Conservation (phyloP, 176 grass and related monocot genomes). For the Cymbopogon citratus region DNA sequence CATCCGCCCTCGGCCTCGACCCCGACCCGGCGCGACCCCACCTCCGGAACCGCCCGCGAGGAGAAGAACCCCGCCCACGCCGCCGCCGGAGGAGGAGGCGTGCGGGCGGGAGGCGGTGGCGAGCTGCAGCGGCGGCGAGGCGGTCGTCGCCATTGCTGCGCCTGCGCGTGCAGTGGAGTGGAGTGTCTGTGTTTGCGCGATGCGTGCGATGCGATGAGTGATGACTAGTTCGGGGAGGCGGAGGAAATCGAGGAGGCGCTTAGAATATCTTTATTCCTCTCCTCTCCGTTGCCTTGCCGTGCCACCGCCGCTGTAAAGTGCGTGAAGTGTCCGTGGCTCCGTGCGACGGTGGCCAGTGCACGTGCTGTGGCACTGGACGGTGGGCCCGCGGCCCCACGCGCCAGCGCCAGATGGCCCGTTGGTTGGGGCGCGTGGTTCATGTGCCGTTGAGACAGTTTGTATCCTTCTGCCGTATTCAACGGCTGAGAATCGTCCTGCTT, state of each 20-base stretch:
- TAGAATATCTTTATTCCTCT: constrained; percentile 20
- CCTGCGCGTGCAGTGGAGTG: neutral
- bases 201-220: constrained; percentile 5
- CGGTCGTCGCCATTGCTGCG: constrained; percentile 48
- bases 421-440: constrained; percentile 14
- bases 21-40: neutral
- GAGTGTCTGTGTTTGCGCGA: neutral
- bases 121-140: constrained; percentile 39
- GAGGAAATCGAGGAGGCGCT: constrained; percentile 4
- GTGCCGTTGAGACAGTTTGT: constrained; percentile 5
- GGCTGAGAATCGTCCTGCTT: constrained; percentile 29
- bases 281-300: neutral
- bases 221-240: neutral
- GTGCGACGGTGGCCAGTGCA: neutral
- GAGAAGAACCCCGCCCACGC: neutral
- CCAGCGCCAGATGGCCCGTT: neutral
- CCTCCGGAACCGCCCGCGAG: constrained; percentile 6
- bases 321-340: neutral
- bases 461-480: constrained; percentile 1
- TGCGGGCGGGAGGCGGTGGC: constrained; percentile 35
- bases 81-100: neutral
- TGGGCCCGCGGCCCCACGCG: constrained; percentile 25
- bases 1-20: neutral
- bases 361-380: neutral
- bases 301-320: neutral